phyloP scores from a whole-genome alignment of 176 grass and related monocot species.

The Otatea glauca region DNA sequence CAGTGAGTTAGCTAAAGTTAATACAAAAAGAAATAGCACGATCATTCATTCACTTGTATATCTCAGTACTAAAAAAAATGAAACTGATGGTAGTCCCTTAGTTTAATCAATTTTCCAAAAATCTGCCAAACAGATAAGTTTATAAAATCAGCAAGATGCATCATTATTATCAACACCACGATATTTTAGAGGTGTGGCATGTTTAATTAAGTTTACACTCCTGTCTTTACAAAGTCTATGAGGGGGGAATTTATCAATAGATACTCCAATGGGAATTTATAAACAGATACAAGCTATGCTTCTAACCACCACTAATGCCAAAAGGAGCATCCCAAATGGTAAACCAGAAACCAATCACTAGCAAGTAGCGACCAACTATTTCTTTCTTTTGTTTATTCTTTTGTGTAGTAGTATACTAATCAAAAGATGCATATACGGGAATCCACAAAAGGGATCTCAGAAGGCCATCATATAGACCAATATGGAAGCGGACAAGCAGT shows the following conservation, averaged over 20 bases:
- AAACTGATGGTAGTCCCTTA: background rate
- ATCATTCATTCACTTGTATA: background rate
- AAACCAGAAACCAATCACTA: background rate
- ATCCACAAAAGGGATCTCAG: background rate
- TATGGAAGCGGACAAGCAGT: background rate
- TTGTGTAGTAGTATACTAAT: too few relatives aligned
- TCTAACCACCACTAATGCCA: background rate
- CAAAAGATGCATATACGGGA: too few relatives aligned
- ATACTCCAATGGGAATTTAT: background rate
- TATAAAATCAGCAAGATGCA: constrained; percentile 20
- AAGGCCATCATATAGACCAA: background rate
- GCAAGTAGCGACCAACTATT: background rate
- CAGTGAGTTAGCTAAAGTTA: background rate
- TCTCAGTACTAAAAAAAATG: background rate
- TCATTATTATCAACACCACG: background rate
- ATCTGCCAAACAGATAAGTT: background rate
- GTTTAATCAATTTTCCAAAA: constrained; percentile 3
- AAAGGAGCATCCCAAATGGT: too few relatives aligned
- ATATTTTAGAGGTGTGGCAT: background rate
- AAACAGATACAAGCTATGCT: background rate
- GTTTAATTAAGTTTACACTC: background rate
- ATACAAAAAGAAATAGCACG: background rate
- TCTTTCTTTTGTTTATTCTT: too few relatives aligned
- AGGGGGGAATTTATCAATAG: background rate
- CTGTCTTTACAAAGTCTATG: background rate